Evolutionary conservation across 2,329 filamentous ascomycete species (phyloP), one percentile per base, ranked within the genome.

Genomic region (Venturiaceae sp.): DNA sequence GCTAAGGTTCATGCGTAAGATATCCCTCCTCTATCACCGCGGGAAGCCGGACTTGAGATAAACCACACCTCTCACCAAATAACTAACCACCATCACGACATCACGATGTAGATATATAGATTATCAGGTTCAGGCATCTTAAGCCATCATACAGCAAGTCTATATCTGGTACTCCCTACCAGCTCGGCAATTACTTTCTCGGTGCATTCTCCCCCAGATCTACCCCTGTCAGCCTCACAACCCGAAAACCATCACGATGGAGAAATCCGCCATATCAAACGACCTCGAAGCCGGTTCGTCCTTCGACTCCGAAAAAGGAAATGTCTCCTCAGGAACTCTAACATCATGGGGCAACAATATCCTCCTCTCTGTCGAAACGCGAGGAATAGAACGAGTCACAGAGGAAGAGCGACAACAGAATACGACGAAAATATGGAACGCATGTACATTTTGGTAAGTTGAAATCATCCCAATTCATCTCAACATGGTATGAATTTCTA

Each of bases 401-500:
- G 64, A 66, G 54, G 63, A 63, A 47, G 61, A 65, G n/a, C 54
- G 64, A 33, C 62, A 55, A 30, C 52, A 63, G 28, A 64, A 64
- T 44, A 60, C 64, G 5, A 63, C 63, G 2, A 66, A 66, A 34
- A 61, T 63, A n/a, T 66, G 65, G 65, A 64, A 66, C 57, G 64
- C 65, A 9, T 65, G 64, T 46, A 66, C 65, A 5, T 66, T 66
- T 41, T 66, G 65, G 65, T 65, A 57, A 59, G 62, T n/a, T 62
- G 16, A 21, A 30, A 33, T 28, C 11, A 14, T 39, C 34, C 21
- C 23, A 9, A 11, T 14, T 33, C n/a, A n/a, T n/a, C n/a, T n/a
- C n/a, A 9, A 11, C 11, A 9, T 14, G 23, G 19, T 54, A 23
- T 23, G 11, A 14, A 32, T 36, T 23, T 14, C 19, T 54, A 41